Conservation (phyloP, 768 basidiomycete genomes). For the Russula emetica region DNA sequence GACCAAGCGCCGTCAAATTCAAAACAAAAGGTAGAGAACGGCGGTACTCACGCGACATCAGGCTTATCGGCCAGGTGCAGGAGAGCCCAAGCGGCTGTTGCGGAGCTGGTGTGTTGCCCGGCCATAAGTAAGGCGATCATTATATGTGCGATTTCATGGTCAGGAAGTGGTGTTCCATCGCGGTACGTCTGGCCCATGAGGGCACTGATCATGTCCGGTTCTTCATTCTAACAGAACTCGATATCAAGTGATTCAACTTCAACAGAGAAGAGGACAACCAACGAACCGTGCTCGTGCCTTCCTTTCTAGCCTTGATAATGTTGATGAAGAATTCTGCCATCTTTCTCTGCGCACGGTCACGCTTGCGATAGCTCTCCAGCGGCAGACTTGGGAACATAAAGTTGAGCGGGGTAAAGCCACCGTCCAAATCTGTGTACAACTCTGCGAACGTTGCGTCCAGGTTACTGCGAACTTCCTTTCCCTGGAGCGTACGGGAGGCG, state of each 20-base stretch:
- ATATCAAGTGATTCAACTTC: conserved; percentile 19
- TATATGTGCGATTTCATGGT: conserved; percentile 95
- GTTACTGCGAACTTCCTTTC: conserved; percentile 74
- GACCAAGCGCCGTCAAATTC: conserved; percentile 13
- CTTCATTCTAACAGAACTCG: conserved; percentile 43
- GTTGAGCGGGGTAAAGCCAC: conserved; percentile 93
- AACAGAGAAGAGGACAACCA: background rate
- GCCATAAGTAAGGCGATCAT: conserved; percentile 99
- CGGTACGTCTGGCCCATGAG: conserved; percentile 82
- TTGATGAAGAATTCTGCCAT: conserved; percentile 92
- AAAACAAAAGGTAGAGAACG: background rate
- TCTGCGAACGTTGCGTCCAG: conserved; percentile 84
- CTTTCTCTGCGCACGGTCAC: conserved; percentile 86
- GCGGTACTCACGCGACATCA: conserved; percentile 60
- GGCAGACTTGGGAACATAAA: conserved; percentile 94
- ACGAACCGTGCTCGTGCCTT: conserved; percentile 43
- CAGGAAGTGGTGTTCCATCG: conserved; percentile 66
- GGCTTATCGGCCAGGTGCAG: conserved; percentile 78
- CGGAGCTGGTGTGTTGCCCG: conserved; percentile 96
- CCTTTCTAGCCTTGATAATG: conserved; percentile 73
- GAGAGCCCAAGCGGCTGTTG: conserved; percentile 85
- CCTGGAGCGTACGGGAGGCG: conserved; percentile 90
- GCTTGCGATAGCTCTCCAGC: conserved; percentile 79
- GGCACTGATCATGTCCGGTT: conserved; percentile 89
- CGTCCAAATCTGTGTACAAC: conserved; percentile 84